These are phyloP conservation scores for Pythium coloratum DNA, from an alignment of 352 stramenopile species.

Conservation along the genomic window DNA sequence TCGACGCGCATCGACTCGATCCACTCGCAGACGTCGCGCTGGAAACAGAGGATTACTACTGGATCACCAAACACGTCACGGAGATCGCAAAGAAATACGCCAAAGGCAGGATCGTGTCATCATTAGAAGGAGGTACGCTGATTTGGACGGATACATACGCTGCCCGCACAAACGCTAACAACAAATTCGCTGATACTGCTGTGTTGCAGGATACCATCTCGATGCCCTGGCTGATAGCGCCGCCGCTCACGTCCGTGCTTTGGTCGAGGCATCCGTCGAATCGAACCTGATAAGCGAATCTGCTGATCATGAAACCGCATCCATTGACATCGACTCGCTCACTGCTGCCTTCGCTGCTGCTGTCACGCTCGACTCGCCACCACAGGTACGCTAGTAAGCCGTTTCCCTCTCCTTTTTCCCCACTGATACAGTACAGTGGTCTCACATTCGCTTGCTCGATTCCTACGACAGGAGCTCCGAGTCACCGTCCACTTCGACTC, in stretches of 20 bases:
- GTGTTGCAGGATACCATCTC: slow-evolving; percentile 37
- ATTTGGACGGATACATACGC: background rate
- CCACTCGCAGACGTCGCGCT: slow-evolving; percentile 85
- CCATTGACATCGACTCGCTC: slow-evolving; percentile 18
- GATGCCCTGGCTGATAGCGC: slow-evolving; percentile 35
- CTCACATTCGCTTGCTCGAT: background rate
- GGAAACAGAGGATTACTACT: slow-evolving; percentile 51
- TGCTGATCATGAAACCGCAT: background rate
- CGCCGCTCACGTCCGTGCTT: slow-evolving; percentile 34
- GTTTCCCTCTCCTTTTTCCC: background rate
- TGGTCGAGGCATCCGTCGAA: slow-evolving; percentile 31
- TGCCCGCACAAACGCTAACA: background rate
- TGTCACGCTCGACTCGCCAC: slow-evolving; percentile 17
- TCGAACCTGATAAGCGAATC: slow-evolving; percentile 11
- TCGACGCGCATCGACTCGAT: slow-evolving; percentile 94
- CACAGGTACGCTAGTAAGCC: slow-evolving; percentile 5
- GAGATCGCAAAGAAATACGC: slow-evolving; percentile 43
- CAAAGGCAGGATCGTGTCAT: slow-evolving; percentile 50
- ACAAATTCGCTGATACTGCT: background rate
- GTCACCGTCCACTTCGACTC: slow-evolving; percentile 34
- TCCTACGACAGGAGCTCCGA: slow-evolving; percentile 29
- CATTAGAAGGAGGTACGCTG: slow-evolving; percentile 55
- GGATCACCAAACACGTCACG: slow-evolving; percentile 45
- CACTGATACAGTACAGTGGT: background rate
- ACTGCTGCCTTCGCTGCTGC: slow-evolving; percentile 26